Base-by-base conservation (phyloP, 306 rosid genomes). In the Vigna hirtella region DNA sequence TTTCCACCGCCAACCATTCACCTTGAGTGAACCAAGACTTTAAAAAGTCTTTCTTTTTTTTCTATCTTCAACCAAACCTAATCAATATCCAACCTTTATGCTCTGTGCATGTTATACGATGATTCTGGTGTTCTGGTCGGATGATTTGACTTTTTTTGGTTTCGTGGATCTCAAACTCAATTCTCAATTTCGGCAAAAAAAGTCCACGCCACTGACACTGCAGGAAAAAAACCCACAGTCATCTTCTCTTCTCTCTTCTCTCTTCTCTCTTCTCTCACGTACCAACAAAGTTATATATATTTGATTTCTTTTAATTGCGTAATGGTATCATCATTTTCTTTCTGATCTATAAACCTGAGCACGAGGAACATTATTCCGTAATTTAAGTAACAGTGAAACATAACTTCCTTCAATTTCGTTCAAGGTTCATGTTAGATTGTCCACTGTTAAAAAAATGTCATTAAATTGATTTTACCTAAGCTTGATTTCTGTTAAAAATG, bases 131-230 rank as follows among this genome's bases (percentile, higher is more conserved):
- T 49, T 55, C 53, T 24, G 50, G 17, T 26, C 51, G 15, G 71
- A 62, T 78, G 52, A 26, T 26, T 70, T 43, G 15, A 48, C 49
- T 24, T 50, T 76, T 22, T 28, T 30, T 30, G 66, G 52, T 75
- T 75, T 49, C 10, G 64, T 38, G 86, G 91, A 86, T 93, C 96
- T 88, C 83, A 83, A 86, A 91, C 96, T 89, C 82, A 83, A 72
- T 26, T 82, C 88, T 88, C 87, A 74, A 77, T 28, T 81, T 78
- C 80, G 72, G 76, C 85, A 43, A 70, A 88, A 70, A 88, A 92
- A 87, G 97, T 90, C 97, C 83, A 86, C 96, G 86, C 93, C 70
- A 30, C 63, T 43, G 69, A 77, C 63, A 83, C 73, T n/a, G 5
- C n/a, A 38, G 12, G 22, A 71, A 15, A 5, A 74, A 28, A 17